A percentile compares a stretch with the other conserved stretches of the same genome.
Evolutionary conservation across 805 yeast species (phyloP).

Genomic region (Candida sphagnicola): DNA sequence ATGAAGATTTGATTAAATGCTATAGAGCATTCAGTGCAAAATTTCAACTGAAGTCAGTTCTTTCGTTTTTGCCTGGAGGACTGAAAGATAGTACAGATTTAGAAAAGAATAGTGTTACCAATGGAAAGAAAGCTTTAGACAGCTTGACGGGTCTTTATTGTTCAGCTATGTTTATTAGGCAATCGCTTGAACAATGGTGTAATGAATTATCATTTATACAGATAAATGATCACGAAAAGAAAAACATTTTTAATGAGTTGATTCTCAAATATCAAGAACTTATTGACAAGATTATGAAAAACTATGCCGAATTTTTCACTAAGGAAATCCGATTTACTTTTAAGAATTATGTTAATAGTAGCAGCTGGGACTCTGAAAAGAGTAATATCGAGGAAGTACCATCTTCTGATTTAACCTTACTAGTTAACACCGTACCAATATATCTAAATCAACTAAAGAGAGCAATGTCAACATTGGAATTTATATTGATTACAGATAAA

Average conservation of each 20-base stretch:
- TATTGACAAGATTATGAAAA: constrained; percentile 13
- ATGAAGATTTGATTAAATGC: constrained; percentile 37
- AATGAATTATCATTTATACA: constrained; percentile 36
- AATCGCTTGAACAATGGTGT: constrained; percentile 34
- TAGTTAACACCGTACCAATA: constrained; percentile 21
- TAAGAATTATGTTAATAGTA: constrained; percentile 34
- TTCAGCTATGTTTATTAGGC: constrained; percentile 25
- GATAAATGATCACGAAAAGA: constrained; percentile 16
- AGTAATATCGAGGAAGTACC: constrained; percentile 10
- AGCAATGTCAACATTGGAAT: constrained; percentile 26
- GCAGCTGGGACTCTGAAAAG: constrained; percentile 21
- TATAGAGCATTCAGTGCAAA: constrained; percentile 40
- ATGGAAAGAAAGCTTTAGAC: constrained; percentile 24
- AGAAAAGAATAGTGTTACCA: constrained; percentile 6
- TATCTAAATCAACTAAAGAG: constrained; percentile 21
- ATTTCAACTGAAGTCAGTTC: constrained; percentile 26
- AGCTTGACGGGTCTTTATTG: constrained; percentile 31
- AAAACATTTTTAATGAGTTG: constrained; percentile 27
- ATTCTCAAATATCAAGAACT: constrained; percentile 21
- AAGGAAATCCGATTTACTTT: constrained; percentile 28
- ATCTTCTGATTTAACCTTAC: constrained; percentile 17
- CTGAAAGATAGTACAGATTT: constrained; percentile 26
- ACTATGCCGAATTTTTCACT: constrained; percentile 27
- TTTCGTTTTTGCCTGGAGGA: constrained; percentile 33
- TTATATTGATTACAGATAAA: constrained; percentile 22